Evolutionary conservation across 495 filamentous ascomycete species (phyloP).

Genomic region (Jackrogersella minutella): DNA sequence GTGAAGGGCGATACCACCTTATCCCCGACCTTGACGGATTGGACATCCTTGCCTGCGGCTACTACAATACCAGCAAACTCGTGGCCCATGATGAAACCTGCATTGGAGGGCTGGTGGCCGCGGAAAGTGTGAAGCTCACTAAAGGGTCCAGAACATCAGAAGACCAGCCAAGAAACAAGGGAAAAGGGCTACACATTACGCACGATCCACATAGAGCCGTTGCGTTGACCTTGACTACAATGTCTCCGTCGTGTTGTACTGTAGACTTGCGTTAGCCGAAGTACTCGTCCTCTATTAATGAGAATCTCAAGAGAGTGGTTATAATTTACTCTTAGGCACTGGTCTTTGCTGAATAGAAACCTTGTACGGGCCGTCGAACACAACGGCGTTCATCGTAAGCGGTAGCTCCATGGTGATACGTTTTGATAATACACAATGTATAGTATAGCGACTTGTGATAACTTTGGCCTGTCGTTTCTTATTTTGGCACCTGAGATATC

Average conservation of each 20-base stretch:
- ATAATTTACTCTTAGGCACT: conserved; percentile 59
- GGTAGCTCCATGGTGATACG: conserved; percentile 36
- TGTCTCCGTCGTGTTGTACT: conserved; percentile 75
- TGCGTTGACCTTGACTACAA: conserved; percentile 84
- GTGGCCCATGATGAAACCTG: conserved; percentile 69
- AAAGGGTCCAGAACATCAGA: conserved; percentile 6
- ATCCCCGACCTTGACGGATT: conserved; percentile 76
- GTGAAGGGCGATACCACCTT: conserved; percentile 85
- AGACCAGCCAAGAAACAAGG: conserved; percentile 5
- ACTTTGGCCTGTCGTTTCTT: not conserved
- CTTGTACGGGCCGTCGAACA: conserved; percentile 71
- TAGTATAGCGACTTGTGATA: not conserved
- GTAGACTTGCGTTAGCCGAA: conserved; percentile 40
- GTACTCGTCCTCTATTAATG: not conserved
- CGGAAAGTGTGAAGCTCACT: conserved; percentile 93
- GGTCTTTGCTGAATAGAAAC: conserved; percentile 71
- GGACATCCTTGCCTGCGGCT: conserved; percentile 72
- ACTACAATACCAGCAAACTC: conserved; percentile 84
- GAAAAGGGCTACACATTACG: conserved; percentile 42
- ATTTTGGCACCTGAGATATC: not conserved
- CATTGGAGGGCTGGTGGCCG: conserved; percentile 69
- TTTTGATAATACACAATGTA: not conserved
- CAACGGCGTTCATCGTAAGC: conserved; percentile 71
- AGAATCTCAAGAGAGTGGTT: not conserved
- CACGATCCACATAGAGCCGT: conserved; percentile 93